Evolutionary conservation across 345 rosid species (phyloP), one percentile per base, ranked within the genome.

Genomic region (Eucalyptus erythrocorys): DNA sequence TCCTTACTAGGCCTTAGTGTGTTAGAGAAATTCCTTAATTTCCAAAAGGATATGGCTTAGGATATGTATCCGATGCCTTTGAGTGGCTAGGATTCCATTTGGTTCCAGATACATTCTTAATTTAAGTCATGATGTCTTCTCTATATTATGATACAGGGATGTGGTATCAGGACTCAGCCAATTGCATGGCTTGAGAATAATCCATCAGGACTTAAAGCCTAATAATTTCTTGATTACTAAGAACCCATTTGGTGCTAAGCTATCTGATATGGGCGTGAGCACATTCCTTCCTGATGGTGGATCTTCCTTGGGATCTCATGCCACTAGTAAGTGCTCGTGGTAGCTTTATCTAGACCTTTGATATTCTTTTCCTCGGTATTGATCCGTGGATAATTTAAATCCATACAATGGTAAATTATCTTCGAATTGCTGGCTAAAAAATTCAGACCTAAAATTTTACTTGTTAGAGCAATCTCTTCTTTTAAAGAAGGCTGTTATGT

Each of bases 251-350:
- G 43, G 82, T 90, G 98, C 98, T 40, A 95, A 96, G 92, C 95
- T 97, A 88, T 96, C 98, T 87, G 99, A 97, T 91, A 97, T 96
- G 99, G 99, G 99, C 86, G 95, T 97, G 86, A 97, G 98, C 93
- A 96, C 88, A 90, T 98, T 96, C 89, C 93, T 97, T 27, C 89
- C 92, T 47, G 93, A 91, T 64, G 96, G 95, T 92, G 94, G 88
- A 93, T 96, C 96, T 89, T 97, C 99, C 6, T 93, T 97, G 92
- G 96, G 95, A 92, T 93, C 91, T 87, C 92, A 88, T 88, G 96
- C 98, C 88, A 96, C 98, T 47, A 96, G 99, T 93, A 87, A 93
- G 93, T 89, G 17, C 27, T 86, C 40, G 30, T 87, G 24, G 15
- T n/a, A 50, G 79, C 45, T 50, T 55, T 59, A 11, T 86, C 32